phyloP scores from a whole-genome alignment of 768 basidiomycete genomes.

The Mycena kentingensis region DNA sequence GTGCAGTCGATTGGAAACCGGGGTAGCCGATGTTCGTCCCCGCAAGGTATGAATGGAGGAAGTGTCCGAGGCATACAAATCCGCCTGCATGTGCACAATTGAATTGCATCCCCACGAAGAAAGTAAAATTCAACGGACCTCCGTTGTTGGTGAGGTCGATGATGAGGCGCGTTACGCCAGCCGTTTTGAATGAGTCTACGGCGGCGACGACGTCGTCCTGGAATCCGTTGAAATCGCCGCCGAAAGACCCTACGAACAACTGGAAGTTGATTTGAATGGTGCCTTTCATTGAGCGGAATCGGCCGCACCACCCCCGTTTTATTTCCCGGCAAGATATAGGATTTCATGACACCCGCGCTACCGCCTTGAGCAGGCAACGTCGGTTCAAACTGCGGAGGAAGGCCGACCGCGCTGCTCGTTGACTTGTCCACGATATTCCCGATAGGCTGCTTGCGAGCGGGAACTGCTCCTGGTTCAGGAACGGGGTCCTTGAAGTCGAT shows the following conservation, averaged over 20 bases:
- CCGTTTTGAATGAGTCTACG: slow-evolving; percentile 45
- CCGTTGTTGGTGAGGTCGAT: slow-evolving; percentile 66
- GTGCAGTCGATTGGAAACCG: slow-evolving; percentile 56
- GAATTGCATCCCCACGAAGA: not conserved
- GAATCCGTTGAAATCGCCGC: slow-evolving; percentile 51
- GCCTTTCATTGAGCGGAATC: not conserved
- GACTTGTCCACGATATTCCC: slow-evolving; percentile 47
- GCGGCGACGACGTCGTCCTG: slow-evolving; percentile 51
- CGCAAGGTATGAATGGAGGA: slow-evolving; percentile 58
- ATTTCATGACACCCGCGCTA: slow-evolving; percentile 54
- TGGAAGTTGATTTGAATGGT: slow-evolving; percentile 23
- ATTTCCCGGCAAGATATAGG: slow-evolving; percentile 55
- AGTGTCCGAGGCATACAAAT: slow-evolving; percentile 61
- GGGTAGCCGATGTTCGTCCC: slow-evolving; percentile 52
- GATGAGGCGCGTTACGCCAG: slow-evolving; percentile 52
- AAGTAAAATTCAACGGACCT: slow-evolving; percentile 36
- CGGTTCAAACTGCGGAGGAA: slow-evolving; percentile 52
- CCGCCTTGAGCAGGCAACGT: slow-evolving; percentile 46
- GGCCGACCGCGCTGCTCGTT: slow-evolving; percentile 39
- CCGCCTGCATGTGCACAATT: slow-evolving; percentile 43
- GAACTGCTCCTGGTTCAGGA: slow-evolving; percentile 11
- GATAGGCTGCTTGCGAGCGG: slow-evolving; percentile 33
- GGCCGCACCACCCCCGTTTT: slow-evolving; percentile 59
- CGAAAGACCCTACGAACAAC: slow-evolving; percentile 67
- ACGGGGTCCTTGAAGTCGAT: slow-evolving; percentile 38